A percentile compares a stretch with the other conserved stretches of the same genome.
phyloP scores from a whole-genome alignment of 2,329 filamentous ascomycete species.

The Alternaria sp. region DNA sequence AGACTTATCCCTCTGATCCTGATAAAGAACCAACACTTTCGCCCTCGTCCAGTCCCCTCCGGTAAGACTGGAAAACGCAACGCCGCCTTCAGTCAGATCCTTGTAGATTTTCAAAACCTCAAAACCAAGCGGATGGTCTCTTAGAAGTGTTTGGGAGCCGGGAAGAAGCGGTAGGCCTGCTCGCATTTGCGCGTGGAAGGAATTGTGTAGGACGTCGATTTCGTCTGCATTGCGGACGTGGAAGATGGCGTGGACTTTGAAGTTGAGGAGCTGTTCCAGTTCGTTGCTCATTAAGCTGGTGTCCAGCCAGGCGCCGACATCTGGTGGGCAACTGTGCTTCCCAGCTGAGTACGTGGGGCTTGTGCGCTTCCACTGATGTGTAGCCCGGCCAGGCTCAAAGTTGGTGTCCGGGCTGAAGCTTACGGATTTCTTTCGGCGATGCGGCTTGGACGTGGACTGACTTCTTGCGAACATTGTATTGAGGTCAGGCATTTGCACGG shows the following conservation, averaged over 20 bases:
- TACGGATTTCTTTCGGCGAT: not conserved
- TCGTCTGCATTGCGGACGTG: not conserved
- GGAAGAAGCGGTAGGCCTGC: not conserved
- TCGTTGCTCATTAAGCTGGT: not conserved
- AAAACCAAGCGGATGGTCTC: not conserved
- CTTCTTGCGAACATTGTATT: not conserved
- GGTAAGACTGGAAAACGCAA: not conserved
- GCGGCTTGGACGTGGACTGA: not conserved
- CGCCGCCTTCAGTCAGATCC: not conserved
- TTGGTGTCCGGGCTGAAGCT: not conserved
- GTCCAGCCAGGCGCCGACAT: not conserved
- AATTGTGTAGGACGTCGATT: not conserved
- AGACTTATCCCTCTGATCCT: not conserved
- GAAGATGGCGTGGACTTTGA: not conserved
- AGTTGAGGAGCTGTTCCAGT: not conserved
- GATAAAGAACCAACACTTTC: not conserved
- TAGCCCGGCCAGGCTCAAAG: not conserved
- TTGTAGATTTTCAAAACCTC: not conserved
- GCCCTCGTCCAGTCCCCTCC: not conserved
- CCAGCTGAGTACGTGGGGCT: not conserved
- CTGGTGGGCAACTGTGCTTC: not conserved
- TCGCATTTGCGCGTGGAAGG: not conserved
- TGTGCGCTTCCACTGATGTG: not conserved
- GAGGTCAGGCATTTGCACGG: not conserved
- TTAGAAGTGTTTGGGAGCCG: not conserved